These are phyloP conservation scores for Rhodotorula sp. DNA, from an alignment of 1,284 basidiomycete genomes.

Conservation along the genomic window DNA sequence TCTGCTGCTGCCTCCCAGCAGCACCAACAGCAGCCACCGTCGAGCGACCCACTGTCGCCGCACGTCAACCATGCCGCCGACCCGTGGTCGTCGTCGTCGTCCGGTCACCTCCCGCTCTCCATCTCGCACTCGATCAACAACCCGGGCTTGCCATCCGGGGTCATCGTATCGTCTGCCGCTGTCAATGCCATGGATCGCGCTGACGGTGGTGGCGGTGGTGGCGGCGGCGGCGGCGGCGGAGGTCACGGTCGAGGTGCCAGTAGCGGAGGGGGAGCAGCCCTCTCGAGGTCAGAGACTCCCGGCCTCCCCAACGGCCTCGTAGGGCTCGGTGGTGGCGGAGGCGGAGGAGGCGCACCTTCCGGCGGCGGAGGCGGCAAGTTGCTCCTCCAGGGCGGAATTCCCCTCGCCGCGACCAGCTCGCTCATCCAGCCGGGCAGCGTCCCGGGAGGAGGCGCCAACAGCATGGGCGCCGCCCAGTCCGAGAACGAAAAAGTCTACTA, in stretches of 20 bases:
- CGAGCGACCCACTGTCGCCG: constrained; percentile 5
- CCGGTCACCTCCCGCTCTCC: constrained; percentile 47
- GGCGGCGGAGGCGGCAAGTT: constrained; percentile 33
- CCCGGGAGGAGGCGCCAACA: constrained; percentile 15
- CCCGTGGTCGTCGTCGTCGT: constrained; percentile 16
- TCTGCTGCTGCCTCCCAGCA: not conserved
- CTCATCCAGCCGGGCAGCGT: constrained; percentile 40
- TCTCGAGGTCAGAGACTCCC: constrained; percentile 32
- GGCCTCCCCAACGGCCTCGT: constrained; percentile 16
- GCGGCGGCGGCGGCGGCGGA: not conserved
- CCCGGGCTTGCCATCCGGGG: constrained; percentile 48
- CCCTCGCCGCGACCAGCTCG: constrained; percentile 24
- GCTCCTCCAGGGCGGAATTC: constrained; percentile 23
- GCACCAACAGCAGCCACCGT: not conserved
- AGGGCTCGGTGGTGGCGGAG: not conserved
- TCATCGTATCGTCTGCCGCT: constrained; percentile 35
- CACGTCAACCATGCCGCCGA: constrained; percentile 13
- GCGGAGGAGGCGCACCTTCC: not conserved
- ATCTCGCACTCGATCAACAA: constrained; percentile 49
- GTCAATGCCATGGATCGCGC: constrained; percentile 34
- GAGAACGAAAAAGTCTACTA: constrained; percentile 79
- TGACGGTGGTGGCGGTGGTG: constrained; percentile 8
- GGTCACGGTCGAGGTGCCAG: constrained; percentile 9
- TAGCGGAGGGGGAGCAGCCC: constrained; percentile 1
- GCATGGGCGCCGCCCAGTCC: constrained; percentile 18